phyloP scores from a whole-genome alignment of 805 yeast genomes.

The Starmerella floris region DNA sequence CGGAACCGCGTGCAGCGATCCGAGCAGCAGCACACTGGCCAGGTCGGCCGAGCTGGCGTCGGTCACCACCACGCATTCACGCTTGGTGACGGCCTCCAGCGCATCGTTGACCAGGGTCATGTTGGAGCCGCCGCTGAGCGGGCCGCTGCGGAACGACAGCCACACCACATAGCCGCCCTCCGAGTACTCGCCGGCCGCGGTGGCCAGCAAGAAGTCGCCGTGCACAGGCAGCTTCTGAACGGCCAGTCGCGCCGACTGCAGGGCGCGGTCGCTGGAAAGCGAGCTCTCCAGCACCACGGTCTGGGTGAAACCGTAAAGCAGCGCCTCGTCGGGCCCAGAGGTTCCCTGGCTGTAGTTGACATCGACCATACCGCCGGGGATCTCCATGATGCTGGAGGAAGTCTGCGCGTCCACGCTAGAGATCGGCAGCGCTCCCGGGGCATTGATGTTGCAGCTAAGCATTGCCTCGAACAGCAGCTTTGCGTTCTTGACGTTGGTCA shows the following conservation, averaged over 20 bases:
- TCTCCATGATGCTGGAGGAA: slow-evolving; percentile 63
- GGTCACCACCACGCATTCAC: slow-evolving; percentile 72
- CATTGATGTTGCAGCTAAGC: slow-evolving; percentile 25
- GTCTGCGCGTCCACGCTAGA: slow-evolving; percentile 77
- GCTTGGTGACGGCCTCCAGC: slow-evolving; percentile 56
- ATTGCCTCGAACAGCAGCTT: slow-evolving; percentile 82
- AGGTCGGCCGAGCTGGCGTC: slow-evolving; percentile 85
- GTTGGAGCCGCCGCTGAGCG: slow-evolving; percentile 31
- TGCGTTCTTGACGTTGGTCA: slow-evolving; percentile 95
- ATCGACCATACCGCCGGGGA: slow-evolving; percentile 74
- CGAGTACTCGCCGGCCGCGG: slow-evolving; percentile 68
- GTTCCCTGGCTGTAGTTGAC: slow-evolving; percentile 56
- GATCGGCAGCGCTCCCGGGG: slow-evolving; percentile 37
- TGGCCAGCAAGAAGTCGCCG: slow-evolving; percentile 64
- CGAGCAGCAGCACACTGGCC: slow-evolving; percentile 82
- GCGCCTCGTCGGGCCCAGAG: slow-evolving; percentile 51
- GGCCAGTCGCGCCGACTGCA: slow-evolving; percentile 48
- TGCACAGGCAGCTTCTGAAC: slow-evolving; percentile 33
- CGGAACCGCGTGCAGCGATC: slow-evolving; percentile 64
- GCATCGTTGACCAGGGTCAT: slow-evolving; percentile 43
- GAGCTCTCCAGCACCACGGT: slow-evolving; percentile 56
- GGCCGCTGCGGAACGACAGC: slow-evolving; percentile 43
- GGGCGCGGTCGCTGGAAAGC: slow-evolving; percentile 47
- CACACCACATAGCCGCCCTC: slow-evolving; percentile 49
- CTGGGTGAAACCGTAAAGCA: slow-evolving; percentile 81